Conservation (phyloP, 164 flowering plant species). For the Kingdonia uniflora region DNA sequence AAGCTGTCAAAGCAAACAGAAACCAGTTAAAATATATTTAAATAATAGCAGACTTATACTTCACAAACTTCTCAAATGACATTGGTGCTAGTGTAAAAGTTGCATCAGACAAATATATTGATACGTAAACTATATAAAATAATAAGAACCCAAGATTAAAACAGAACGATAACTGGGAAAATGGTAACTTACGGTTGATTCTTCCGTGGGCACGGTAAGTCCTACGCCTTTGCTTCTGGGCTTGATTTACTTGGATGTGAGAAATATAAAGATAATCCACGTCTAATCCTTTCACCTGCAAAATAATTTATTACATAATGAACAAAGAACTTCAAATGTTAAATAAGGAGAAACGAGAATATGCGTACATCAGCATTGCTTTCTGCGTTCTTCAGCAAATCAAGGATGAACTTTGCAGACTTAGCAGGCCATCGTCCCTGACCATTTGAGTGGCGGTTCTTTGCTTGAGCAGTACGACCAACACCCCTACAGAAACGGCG, state of each 20-base stretch:
- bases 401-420: conserved; percentile 76
- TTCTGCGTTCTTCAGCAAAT: conserved; percentile 92
- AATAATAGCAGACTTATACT: neutral
- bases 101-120: too few relatives aligned
- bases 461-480: conserved; percentile 94
- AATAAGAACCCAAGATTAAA: too few relatives aligned
- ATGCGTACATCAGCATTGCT: conserved; percentile 79
- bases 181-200: conserved; percentile 63
- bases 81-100: too few relatives aligned
- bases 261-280: conserved; percentile 63
- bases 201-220: conserved; percentile 94
- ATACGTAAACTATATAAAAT: too few relatives aligned
- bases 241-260: conserved; percentile 86
- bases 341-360: neutral
- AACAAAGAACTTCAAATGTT: neutral
- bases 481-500: conserved; percentile 90
- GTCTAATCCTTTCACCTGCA: conserved; percentile 79
- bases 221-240: conserved; percentile 77
- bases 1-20: conserved; percentile 30
- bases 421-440: conserved; percentile 97
- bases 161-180: too few relatives aligned
- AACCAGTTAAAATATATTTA: neutral
- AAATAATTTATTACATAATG: neutral
- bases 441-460: conserved; percentile 84
- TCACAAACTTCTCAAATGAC: too few relatives aligned